Evolutionary conservation across 2,329 filamentous ascomycete genomes (phyloP).

Genomic region (Sporothrix pallida): DNA sequence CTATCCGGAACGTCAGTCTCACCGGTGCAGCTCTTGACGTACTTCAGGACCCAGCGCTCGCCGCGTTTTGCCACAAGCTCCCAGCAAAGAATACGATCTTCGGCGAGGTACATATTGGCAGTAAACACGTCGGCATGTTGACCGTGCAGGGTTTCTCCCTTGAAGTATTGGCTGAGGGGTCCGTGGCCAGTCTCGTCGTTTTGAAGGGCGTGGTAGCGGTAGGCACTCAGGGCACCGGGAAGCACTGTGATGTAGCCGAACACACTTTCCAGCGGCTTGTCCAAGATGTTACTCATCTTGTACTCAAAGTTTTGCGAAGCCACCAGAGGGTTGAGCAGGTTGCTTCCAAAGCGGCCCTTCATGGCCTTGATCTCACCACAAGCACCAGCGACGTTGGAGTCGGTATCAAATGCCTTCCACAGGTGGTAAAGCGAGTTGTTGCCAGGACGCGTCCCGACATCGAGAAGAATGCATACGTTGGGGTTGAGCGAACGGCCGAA

Average conservation of each 20-base stretch:
- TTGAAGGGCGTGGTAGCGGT: constrained; percentile 90
- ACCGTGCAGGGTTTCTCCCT: constrained; percentile 93
- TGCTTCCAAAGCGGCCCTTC: constrained; percentile 82
- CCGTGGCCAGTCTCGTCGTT: constrained; percentile 96
- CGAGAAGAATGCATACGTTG: constrained; percentile 94
- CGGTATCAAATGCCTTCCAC: constrained; percentile 98
- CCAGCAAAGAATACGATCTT: constrained; percentile 98
- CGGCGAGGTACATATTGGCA: constrained; percentile 98
- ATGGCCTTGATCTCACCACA: constrained; percentile 99
- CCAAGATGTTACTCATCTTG: constrained; percentile 99
- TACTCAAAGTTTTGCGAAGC: constrained; percentile 99
- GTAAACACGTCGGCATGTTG: constrained; percentile 95
- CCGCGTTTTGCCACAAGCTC: constrained; percentile 94
- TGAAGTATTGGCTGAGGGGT: constrained; percentile 94
- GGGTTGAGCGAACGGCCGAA: constrained; percentile 91
- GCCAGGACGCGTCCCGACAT: constrained; percentile 92
- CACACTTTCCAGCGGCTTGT: constrained; percentile 95
- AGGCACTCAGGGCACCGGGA: constrained; percentile 97
- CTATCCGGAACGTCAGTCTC: constrained; percentile 98
- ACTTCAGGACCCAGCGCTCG: constrained; percentile 97
- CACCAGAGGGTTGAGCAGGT: constrained; percentile 89
- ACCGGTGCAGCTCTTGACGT: constrained; percentile 93
- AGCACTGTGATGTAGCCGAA: constrained; percentile 98
- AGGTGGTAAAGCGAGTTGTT: constrained; percentile 92
- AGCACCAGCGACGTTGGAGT: constrained; percentile 95